Evolutionary conservation across 768 basidiomycete genomes (phyloP).

Genomic region (Boletales sp.): DNA sequence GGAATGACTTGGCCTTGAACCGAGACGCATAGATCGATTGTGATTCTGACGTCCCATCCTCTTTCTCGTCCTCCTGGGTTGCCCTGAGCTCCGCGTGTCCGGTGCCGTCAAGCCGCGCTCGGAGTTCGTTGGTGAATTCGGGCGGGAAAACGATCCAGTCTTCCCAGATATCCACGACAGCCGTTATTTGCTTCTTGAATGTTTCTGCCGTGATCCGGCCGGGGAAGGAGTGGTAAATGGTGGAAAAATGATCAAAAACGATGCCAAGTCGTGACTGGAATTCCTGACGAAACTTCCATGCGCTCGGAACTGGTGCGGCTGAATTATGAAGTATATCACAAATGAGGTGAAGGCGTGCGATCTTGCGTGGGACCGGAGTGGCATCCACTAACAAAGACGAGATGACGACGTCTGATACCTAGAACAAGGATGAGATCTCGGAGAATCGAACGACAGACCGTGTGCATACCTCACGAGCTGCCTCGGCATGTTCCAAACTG

Average conservation of each 20-base stretch:
- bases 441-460: not conserved
- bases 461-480: conserved; percentile 76
- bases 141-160: conserved; percentile 97
- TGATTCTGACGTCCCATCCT: conserved; percentile 15
- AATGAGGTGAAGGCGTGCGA: conserved; percentile 91
- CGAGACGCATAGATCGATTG: conserved; percentile 46
- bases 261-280: conserved; percentile 89
- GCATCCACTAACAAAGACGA: conserved; percentile 82
- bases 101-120: conserved; percentile 69
- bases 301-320: conserved; percentile 87
- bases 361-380: conserved; percentile 97
- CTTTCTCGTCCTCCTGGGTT: conserved; percentile 23
- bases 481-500: conserved; percentile 93
- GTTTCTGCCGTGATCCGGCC: conserved; percentile 95
- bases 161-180: conserved; percentile 94
- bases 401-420: conserved; percentile 91
- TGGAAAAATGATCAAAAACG: conserved; percentile 93
- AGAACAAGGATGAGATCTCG: conserved; percentile 4
- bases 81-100: conserved; percentile 27
- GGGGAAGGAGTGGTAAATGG: conserved; percentile 93
- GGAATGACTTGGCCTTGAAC: conserved; percentile 79
- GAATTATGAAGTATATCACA: conserved; percentile 99
- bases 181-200: conserved; percentile 89
- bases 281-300: conserved; percentile 96
- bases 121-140: conserved; percentile 74